Conservation (phyloP, 495 filamentous ascomycete genomes). For the Durotheca rogersii region DNA sequence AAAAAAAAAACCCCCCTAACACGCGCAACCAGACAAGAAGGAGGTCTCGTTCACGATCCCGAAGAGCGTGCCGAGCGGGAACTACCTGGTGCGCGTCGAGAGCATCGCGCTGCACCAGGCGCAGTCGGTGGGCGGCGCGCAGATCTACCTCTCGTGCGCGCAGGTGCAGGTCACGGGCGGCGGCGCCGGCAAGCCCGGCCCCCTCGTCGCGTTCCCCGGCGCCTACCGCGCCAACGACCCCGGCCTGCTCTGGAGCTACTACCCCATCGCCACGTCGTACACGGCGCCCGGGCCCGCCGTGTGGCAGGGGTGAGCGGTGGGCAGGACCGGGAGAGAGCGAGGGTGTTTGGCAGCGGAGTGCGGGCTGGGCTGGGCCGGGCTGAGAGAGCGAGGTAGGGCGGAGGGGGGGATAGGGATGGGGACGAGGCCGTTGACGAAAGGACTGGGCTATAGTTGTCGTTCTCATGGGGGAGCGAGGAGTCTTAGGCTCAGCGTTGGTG, state of each 20-base stretch:
- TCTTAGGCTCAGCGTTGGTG: too few relatives aligned
- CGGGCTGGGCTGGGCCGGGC: too few relatives aligned
- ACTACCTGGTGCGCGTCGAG: slow-evolving; percentile 45
- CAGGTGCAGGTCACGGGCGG: slow-evolving; percentile 43
- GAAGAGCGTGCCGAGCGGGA: slow-evolving; percentile 40
- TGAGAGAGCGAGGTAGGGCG: neutral
- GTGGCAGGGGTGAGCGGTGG: slow-evolving; percentile 16
- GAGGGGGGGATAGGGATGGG: neutral
- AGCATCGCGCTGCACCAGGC: slow-evolving; percentile 44
- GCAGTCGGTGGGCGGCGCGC: slow-evolving; percentile 39
- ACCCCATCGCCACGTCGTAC: slow-evolving; percentile 38
- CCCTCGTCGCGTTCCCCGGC: slow-evolving; percentile 38
- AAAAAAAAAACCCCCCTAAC: slow-evolving; percentile 4
- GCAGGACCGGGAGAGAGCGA: neutral
- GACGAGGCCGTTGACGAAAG: neutral
- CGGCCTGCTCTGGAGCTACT: slow-evolving; percentile 37
- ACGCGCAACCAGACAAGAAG: slow-evolving; percentile 31
- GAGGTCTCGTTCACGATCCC: slow-evolving; percentile 42
- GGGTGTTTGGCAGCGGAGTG: too few relatives aligned
- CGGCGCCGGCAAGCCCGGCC: slow-evolving; percentile 35
- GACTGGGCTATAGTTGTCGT: too few relatives aligned
- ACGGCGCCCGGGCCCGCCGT: slow-evolving; percentile 45
- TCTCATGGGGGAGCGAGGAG: too few relatives aligned
- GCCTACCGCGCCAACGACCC: slow-evolving; percentile 40
- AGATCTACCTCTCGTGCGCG: slow-evolving; percentile 45